Percentiles rank a stretch among this genome's conserved stretches.
Conservation (phyloP, 2,329 filamentous ascomycete species). For the Balansia obtecta region DNA sequence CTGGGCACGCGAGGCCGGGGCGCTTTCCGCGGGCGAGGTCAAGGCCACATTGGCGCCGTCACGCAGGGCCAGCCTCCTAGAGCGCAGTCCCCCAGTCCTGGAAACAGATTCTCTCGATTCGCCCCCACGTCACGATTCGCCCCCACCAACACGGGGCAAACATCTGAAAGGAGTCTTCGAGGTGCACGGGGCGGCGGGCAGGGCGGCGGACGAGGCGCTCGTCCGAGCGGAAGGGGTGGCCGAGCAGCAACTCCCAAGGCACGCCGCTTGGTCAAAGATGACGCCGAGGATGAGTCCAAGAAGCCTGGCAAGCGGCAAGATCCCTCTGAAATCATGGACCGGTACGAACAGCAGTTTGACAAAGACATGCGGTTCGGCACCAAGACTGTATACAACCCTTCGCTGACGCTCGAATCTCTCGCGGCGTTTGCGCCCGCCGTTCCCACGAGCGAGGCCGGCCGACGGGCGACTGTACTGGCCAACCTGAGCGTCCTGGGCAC, state of each 20-base stretch:
- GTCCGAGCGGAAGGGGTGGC: slow-evolving; percentile 9
- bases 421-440: slow-evolving; percentile 18
- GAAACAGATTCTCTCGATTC: slow-evolving; percentile 10
- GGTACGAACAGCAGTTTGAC: slow-evolving; percentile 23
- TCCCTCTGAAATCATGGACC: slow-evolving; percentile 17
- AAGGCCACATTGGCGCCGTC: slow-evolving; percentile 4
- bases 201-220: slow-evolving; percentile 10
- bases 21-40: slow-evolving; percentile 11
- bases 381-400: slow-evolving; percentile 19
- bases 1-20: slow-evolving; percentile 14
- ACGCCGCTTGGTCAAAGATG: slow-evolving; percentile 13
- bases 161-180: slow-evolving; percentile 3
- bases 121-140: slow-evolving; percentile 3
- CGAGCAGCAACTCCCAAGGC: slow-evolving; percentile 9
- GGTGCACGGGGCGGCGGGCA: slow-evolving; percentile 11
- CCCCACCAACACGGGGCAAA: slow-evolving; percentile 2
- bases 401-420: slow-evolving; percentile 20
- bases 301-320: slow-evolving; percentile 12
- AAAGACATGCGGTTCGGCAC: slow-evolving; percentile 23
- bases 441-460: slow-evolving; percentile 16
- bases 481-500: slow-evolving; percentile 23
- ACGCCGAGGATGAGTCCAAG: slow-evolving; percentile 12
- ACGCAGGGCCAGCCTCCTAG: background rate
- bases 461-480: slow-evolving; percentile 21
- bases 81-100: slow-evolving; percentile 3